Conservation (phyloP, 1,284 basidiomycete genomes). For the Fereydounia khargensis region DNA sequence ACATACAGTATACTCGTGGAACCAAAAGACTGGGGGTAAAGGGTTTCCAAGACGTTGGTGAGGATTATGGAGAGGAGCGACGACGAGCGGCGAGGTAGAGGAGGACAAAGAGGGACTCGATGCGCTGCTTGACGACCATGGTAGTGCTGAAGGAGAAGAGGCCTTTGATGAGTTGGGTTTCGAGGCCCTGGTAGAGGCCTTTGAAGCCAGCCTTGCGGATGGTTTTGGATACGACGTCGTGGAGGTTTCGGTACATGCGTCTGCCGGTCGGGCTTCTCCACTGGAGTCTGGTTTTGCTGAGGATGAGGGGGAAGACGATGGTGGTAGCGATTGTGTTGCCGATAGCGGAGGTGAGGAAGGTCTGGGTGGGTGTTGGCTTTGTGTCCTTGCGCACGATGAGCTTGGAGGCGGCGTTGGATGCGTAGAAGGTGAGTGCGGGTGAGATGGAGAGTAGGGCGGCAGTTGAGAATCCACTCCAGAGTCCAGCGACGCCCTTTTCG, state of each 20-base stretch:
- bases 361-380: constrained; percentile 47
- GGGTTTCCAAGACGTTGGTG: too few relatives aligned
- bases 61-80: too few relatives aligned
- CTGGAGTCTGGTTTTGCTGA: constrained; percentile 59
- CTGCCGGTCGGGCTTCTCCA: constrained; percentile 55
- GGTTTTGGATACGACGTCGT: constrained; percentile 43
- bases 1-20: too few relatives aligned
- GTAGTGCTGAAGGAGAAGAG: constrained; percentile 44
- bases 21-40: too few relatives aligned
- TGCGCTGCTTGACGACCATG: constrained; percentile 46
- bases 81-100: constrained; percentile 20
- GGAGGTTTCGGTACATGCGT: constrained; percentile 41
- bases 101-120: constrained; percentile 39
- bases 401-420: constrained; percentile 32
- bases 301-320: constrained; percentile 59
- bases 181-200: constrained; percentile 46
- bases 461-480: constrained; percentile 58
- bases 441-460: constrained; percentile 57
- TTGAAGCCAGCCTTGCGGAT: constrained; percentile 25
- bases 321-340: constrained; percentile 59
- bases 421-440: constrained; percentile 59
- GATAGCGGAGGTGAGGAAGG: constrained; percentile 59
- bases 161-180: constrained; percentile 46
- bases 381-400: constrained; percentile 48
- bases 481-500: constrained; percentile 56